phyloP scores from a whole-genome alignment of 139 green algal genomes.

The Asterochloris sp. region DNA sequence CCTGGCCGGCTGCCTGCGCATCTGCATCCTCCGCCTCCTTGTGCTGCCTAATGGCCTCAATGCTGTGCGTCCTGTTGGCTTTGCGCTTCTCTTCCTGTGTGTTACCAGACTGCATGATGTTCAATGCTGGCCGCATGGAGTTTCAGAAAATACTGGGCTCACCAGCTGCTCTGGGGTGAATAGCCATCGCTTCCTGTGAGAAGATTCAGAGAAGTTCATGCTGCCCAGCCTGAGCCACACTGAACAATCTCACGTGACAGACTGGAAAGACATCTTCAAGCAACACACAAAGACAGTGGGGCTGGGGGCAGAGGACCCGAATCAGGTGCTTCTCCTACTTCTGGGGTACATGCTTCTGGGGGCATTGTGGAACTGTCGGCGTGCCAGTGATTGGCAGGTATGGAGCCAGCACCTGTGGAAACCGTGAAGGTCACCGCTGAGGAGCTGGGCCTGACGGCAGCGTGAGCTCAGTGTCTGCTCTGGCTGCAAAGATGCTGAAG shows the following conservation, averaged over 20 bases:
- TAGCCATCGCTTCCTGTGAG: conserved; percentile 34
- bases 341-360: background rate
- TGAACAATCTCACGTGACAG: background rate
- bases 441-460: conserved; percentile 57
- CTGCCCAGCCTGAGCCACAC: background rate
- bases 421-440: conserved; percentile 55
- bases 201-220: conserved; percentile 45
- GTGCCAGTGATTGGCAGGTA: too few relatives aligned
- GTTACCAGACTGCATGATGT: too few relatives aligned
- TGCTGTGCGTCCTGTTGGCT: too few relatives aligned
- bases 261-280: background rate
- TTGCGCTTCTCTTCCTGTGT: too few relatives aligned
- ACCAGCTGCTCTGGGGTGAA: conserved; percentile 41
- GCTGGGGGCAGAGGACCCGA: background rate
- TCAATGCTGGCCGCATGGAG: too few relatives aligned
- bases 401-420: too few relatives aligned
- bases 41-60: conserved; percentile 1
- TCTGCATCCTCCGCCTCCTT: conserved; percentile 17
- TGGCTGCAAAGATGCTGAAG: background rate
- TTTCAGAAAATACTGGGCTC: background rate
- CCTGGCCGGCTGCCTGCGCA: background rate
- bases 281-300: background rate
- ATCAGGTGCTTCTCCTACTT: background rate
- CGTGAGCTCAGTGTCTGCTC: conserved; percentile 30
- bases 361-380: background rate